A percentile compares a stretch with the other conserved stretches of the same genome.
phyloP scores from a whole-genome alignment of 129 eudicot genomes.

The Pittosporum tobira region DNA sequence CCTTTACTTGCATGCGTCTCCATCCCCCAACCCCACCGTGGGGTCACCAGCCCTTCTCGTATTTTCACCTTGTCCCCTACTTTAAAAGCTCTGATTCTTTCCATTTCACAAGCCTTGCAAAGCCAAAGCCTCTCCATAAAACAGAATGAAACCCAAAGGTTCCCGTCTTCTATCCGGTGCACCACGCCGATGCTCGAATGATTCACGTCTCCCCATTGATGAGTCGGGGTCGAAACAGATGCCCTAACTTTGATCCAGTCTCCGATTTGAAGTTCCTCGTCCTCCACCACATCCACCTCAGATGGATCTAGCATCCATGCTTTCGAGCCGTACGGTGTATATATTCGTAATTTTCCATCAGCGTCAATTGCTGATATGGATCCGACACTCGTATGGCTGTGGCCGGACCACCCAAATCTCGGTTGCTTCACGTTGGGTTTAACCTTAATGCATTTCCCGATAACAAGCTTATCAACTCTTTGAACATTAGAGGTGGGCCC shows the following conservation, averaged over 20 bases:
- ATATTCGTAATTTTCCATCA: constrained; percentile 77
- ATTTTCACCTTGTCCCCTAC: constrained; percentile 75
- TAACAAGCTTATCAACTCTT: constrained; percentile 42
- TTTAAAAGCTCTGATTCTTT: constrained; percentile 47
- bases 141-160: constrained; percentile 91
- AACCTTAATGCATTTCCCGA: constrained; percentile 72
- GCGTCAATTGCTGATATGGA: constrained; percentile 82
- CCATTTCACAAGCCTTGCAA: constrained; percentile 75
- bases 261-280: constrained; percentile 54
- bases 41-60: constrained; percentile 56
- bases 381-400: constrained; percentile 71
- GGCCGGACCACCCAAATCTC: constrained; percentile 95
- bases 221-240: constrained; percentile 52
- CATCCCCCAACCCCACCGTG: constrained; percentile 99
- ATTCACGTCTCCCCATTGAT: constrained; percentile 82
- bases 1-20: constrained; percentile 93
- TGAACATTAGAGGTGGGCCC: constrained; percentile 54
- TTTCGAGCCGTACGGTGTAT: constrained; percentile 81
- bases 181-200: constrained; percentile 82
- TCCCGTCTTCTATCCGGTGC: constrained; percentile 75
- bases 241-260: constrained; percentile 81
- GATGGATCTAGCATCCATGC: constrained; percentile 86
- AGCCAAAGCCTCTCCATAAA: constrained; percentile 82
- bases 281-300: constrained; percentile 75
- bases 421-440: constrained; percentile 59